Conservation (phyloP, 768 basidiomycete genomes). For the Epithele typhae region DNA sequence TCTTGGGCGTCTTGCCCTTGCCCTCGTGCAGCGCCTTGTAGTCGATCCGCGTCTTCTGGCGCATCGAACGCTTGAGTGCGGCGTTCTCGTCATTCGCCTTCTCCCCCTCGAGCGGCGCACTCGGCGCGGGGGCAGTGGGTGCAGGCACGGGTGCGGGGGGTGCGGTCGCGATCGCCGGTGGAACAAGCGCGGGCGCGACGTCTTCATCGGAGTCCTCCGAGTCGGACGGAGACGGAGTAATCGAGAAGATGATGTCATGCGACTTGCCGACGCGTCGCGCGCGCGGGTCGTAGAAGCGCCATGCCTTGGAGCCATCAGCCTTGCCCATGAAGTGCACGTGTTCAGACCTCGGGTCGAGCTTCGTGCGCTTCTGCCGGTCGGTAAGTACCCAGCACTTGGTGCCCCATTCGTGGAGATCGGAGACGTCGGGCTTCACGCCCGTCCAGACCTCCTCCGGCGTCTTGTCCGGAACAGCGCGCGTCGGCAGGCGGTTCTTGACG, state of each 20-base stretch:
- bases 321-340: conserved; percentile 21
- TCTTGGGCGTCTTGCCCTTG: neutral
- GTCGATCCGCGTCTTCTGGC: neutral
- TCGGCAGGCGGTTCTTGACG: conserved; percentile 19
- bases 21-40: conserved; percentile 1
- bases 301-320: conserved; percentile 19
- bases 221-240: conserved; percentile 1
- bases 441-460: conserved; percentile 23
- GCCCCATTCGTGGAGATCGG: conserved; percentile 21
- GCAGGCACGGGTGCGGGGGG: too few relatives aligned
- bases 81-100: neutral
- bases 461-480: conserved; percentile 7
- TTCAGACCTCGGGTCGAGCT: conserved; percentile 12
- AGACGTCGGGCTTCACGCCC: conserved; percentile 20
- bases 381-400: conserved; percentile 13
- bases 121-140: too few relatives aligned
- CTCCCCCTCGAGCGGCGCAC: conserved; percentile 10
- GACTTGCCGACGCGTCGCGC: conserved; percentile 2
- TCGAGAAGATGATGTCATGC: conserved; percentile 3
- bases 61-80: too few relatives aligned
- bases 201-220: conserved; percentile 2
- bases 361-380: conserved; percentile 1
- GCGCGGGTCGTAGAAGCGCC: conserved; percentile 9
- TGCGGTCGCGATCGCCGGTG: too few relatives aligned
- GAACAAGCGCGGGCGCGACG: neutral